A percentile compares a stretch with the other conserved stretches of the same genome.
These are phyloP conservation scores for Ascochyta rabiei DNA, from an alignment of 2,329 filamentous ascomycete genomes.

Conservation along the genomic window DNA sequence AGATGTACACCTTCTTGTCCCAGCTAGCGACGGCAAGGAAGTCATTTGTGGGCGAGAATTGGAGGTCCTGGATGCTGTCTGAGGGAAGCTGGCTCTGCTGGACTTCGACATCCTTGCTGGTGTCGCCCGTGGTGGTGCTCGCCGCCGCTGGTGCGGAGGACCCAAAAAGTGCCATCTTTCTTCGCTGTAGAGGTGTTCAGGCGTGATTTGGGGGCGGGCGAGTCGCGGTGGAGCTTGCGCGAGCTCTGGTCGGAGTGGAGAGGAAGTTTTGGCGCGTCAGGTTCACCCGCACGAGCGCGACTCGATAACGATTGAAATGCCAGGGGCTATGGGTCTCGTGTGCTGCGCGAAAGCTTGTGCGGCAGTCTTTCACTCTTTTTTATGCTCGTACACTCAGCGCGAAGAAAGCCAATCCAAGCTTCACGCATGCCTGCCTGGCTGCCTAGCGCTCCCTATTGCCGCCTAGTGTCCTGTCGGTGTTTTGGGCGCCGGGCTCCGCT, in stretches of 20 bases:
- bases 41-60: conserved; percentile 78
- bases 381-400: conserved; percentile 13
- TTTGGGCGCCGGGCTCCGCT: conserved; percentile 22
- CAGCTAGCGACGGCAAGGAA: conserved; percentile 90
- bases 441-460: conserved; percentile 30
- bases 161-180: conserved; percentile 67
- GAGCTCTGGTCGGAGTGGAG: conserved; percentile 15
- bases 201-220: conserved; percentile 6
- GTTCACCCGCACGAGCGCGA: neutral
- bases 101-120: conserved; percentile 85
- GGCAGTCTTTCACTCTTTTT: conserved; percentile 19
- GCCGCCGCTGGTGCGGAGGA: conserved; percentile 58
- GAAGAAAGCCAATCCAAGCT: conserved; percentile 31
- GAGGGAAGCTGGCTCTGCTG: conserved; percentile 70
- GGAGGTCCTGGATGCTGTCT: conserved; percentile 86
- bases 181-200: conserved; percentile 5
- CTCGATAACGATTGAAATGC: neutral
- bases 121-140: conserved; percentile 82
- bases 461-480: conserved; percentile 16
- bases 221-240: conserved; percentile 27
- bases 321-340: neutral
- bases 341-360: conserved; percentile 9
- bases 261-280: conserved; percentile 16
- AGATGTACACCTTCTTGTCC: conserved; percentile 98
- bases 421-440: conserved; percentile 38